Conservation (phyloP, 371 early-diverging fungal genomes). For the Nematocida minor region DNA sequence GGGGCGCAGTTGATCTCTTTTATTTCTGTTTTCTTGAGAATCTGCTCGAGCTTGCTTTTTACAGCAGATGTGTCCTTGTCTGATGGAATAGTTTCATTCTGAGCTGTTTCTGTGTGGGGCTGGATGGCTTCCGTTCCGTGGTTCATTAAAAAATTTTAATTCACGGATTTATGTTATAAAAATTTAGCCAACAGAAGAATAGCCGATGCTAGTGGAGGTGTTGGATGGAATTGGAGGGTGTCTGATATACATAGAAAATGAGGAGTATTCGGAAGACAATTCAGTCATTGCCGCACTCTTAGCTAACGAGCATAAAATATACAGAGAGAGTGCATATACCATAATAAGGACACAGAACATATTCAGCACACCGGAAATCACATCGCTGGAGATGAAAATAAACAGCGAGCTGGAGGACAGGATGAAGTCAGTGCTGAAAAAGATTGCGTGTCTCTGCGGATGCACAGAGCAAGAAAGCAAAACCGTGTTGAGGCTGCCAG, state of each 20-base stretch:
- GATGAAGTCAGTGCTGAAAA: slow-evolving; percentile 6
- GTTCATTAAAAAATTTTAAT: slow-evolving; percentile 14
- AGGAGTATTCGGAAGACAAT: not conserved
- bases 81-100: not conserved
- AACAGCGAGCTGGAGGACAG: slow-evolving; percentile 32
- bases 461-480: slow-evolving; percentile 26
- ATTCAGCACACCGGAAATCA: not conserved
- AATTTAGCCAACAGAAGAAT: not conserved
- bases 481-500: slow-evolving; percentile 52
- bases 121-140: too few relatives aligned
- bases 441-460: slow-evolving; percentile 20
- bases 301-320: not conserved
- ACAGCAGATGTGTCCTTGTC: not conserved
- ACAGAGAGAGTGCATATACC: not conserved
- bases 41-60: not conserved
- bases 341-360: not conserved
- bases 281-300: not conserved
- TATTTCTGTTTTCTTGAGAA: not conserved
- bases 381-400: not conserved
- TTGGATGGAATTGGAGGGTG: slow-evolving; percentile 12
- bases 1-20: not conserved
- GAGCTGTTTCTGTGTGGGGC: not conserved
- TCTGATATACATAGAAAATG: slow-evolving; percentile 24
- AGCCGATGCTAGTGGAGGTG: slow-evolving; percentile 11
- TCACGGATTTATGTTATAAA: not conserved